Conservation (phyloP, 2,329 filamentous ascomycete species). For the Grosmannia huntii region DNA sequence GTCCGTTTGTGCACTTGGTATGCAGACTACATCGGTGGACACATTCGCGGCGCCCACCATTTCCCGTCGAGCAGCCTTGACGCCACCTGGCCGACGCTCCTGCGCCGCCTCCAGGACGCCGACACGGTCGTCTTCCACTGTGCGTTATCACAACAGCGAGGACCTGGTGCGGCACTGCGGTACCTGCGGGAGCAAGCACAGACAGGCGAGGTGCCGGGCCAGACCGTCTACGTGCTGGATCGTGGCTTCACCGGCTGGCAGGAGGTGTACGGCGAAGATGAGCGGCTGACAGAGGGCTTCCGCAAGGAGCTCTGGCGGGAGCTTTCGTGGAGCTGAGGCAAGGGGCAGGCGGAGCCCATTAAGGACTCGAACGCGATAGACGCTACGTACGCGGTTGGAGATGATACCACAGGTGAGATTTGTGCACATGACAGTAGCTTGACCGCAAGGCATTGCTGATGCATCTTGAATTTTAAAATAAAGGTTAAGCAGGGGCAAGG, state of each 20-base stretch:
- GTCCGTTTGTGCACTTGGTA: background rate
- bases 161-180: conserved; percentile 68
- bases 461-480: no score
- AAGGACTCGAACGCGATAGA: background rate
- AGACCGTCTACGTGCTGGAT: conserved; percentile 72
- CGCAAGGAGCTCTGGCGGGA: conserved; percentile 66
- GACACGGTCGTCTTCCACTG: conserved; percentile 91
- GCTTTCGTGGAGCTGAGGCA: background rate
- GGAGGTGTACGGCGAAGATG: conserved; percentile 66
- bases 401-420: no score
- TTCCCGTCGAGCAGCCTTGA: conserved; percentile 64
- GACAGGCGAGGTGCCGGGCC: conserved; percentile 21
- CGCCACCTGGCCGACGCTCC: conserved; percentile 65
- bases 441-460: no score
- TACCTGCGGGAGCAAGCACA: conserved; percentile 59
- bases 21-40: conserved; percentile 76
- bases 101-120: conserved; percentile 63
- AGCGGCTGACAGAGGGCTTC: conserved; percentile 71
- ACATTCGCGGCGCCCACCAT: conserved; percentile 68
- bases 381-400: background rate
- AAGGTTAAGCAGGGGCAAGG: no score
- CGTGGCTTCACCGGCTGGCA: conserved; percentile 84
- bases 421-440: no score
- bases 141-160: conserved; percentile 78
- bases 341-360: no score